Percentiles rank a stretch among this genome's conserved stretches.
phyloP scores from a whole-genome alignment of 257 asterid species.

The Solanum stenotomum region DNA sequence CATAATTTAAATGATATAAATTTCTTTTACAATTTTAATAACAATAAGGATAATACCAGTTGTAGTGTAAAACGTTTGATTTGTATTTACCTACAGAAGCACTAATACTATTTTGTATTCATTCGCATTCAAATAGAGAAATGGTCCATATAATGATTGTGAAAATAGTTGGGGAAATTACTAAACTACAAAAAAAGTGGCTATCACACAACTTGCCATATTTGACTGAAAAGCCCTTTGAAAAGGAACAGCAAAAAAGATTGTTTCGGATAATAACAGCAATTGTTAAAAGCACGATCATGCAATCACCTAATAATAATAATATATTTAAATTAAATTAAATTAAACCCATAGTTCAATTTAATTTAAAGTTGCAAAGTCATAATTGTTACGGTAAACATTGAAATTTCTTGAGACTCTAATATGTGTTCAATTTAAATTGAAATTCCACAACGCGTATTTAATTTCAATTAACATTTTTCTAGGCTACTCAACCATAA shows the following conservation, averaged over 20 bases:
- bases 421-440: too few species aligned
- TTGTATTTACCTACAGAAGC: not conserved
- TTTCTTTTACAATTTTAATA: not conserved
- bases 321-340: too few species aligned
- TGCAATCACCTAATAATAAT: not conserved
- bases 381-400: not conserved
- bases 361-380: not conserved
- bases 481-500: rapidly evolving
- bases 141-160: not conserved
- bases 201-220: not conserved
- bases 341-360: not conserved
- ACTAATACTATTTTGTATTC: not conserved
- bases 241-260: not conserved
- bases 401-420: too few species aligned
- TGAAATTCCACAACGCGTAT: too few species aligned
- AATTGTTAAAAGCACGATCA: not conserved
- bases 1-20: not conserved
- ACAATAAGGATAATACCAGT: not conserved
- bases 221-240: not conserved
- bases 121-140: not conserved
- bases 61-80: not conserved
- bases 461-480: too few species aligned
- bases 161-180: not conserved
- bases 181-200: not conserved
- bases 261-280: not conserved